These are phyloP conservation scores for Lasiosphaeria ovina DNA, from an alignment of 495 filamentous ascomycete species.

Conservation along the genomic window DNA sequence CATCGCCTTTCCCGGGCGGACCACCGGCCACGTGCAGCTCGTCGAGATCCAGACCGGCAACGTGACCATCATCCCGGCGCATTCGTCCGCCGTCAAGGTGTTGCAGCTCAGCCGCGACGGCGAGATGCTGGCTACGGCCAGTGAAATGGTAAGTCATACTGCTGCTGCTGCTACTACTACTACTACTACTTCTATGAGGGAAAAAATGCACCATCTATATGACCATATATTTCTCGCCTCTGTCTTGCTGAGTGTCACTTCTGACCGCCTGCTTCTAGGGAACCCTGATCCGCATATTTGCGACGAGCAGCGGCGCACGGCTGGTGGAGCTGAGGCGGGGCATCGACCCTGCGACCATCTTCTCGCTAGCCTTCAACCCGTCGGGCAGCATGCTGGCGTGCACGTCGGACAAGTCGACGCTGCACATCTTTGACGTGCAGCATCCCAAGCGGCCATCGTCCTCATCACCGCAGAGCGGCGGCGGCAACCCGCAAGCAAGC, in stretches of 20 bases:
- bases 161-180: background rate
- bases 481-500: constrained; percentile 16
- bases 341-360: constrained; percentile 83
- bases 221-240: too few relatives aligned
- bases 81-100: constrained; percentile 74
- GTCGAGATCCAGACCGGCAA: constrained; percentile 78
- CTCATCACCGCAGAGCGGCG: constrained; percentile 47
- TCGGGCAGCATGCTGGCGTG: constrained; percentile 75
- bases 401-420: constrained; percentile 93
- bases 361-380: constrained; percentile 83
- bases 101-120: constrained; percentile 78
- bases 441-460: constrained; percentile 63
- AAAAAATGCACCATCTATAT: background rate
- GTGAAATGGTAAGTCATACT: constrained; percentile 63
- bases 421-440: constrained; percentile 83
- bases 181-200: background rate
- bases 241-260: background rate
- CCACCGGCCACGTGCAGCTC: constrained; percentile 85
- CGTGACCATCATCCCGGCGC: constrained; percentile 92
- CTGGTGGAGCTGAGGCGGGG: constrained; percentile 83
- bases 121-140: constrained; percentile 83
- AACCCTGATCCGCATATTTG: constrained; percentile 82
- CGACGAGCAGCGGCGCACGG: constrained; percentile 71
- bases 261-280: constrained; percentile 52
- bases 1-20: constrained; percentile 80